These are phyloP conservation scores for Histomonas meleagridis DNA, from an alignment of 208 protist genomes.

Conservation along the genomic window DNA sequence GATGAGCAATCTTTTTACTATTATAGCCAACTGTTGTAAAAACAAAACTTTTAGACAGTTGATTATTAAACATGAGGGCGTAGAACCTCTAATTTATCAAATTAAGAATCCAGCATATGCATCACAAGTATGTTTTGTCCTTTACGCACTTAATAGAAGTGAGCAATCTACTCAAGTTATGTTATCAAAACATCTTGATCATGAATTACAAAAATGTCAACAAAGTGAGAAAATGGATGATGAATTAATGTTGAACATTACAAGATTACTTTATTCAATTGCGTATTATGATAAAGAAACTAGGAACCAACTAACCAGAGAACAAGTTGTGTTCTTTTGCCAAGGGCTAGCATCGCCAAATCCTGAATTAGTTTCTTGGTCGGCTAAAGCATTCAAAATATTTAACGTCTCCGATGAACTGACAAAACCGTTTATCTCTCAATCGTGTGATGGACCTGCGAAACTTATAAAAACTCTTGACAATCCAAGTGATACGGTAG, in stretches of 20 bases:
- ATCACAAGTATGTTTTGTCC: background rate
- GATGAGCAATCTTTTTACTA: constrained; percentile 1
- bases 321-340: constrained; percentile 4
- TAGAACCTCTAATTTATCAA: constrained; percentile 2
- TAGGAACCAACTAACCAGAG: background rate
- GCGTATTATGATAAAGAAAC: background rate
- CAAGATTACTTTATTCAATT: background rate
- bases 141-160: background rate
- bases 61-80: background rate
- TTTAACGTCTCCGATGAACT: background rate
- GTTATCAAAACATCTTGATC: background rate
- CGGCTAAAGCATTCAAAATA: background rate
- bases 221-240: too few relatives aligned
- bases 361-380: background rate
- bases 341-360: background rate
- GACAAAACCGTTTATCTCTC: background rate
- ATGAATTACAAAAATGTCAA: background rate
- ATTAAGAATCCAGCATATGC: background rate
- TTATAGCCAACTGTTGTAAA: constrained; percentile 9
- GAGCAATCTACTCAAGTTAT: background rate
- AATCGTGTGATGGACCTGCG: background rate
- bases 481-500: background rate
- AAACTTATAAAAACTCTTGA: background rate
- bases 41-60: constrained; percentile 13
- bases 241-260: background rate